These are phyloP conservation scores for Amanita phalloides DNA, from an alignment of 768 basidiomycete genomes.

Conservation along the genomic window DNA sequence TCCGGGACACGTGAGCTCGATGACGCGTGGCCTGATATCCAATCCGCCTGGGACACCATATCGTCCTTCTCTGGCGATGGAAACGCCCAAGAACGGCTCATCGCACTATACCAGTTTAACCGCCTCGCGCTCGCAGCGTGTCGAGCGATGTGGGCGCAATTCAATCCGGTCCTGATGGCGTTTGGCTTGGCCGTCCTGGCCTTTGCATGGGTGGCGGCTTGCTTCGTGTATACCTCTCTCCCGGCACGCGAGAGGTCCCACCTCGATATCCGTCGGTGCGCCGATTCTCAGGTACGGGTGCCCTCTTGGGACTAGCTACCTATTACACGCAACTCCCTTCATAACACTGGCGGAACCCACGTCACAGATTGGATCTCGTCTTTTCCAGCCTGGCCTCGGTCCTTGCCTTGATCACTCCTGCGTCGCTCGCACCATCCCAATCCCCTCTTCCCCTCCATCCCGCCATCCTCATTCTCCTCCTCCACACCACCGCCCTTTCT, in stretches of 20 bases:
- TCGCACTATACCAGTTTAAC: too few relatives aligned
- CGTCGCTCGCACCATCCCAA: slow-evolving; percentile 21
- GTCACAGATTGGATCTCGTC: slow-evolving; percentile 28
- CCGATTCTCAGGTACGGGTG: slow-evolving; percentile 26
- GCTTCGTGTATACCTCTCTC: too few relatives aligned
- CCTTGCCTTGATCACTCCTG: slow-evolving; percentile 24
- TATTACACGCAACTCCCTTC: slow-evolving; percentile 13
- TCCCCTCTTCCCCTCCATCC: slow-evolving; percentile 20
- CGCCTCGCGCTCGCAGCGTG: too few relatives aligned
- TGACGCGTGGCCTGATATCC: too few relatives aligned
- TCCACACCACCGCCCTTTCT: slow-evolving; percentile 70
- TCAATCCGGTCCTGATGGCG: too few relatives aligned
- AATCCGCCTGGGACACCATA: too few relatives aligned
- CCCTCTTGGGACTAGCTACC: slow-evolving; percentile 23
- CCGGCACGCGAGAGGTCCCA: slow-evolving; percentile 29
- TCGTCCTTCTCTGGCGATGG: too few relatives aligned
- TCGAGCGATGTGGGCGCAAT: too few relatives aligned
- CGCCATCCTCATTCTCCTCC: slow-evolving; percentile 47
- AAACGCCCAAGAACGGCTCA: too few relatives aligned
- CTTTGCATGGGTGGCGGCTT: too few relatives aligned
- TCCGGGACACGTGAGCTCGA: too few relatives aligned
- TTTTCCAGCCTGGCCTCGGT: slow-evolving; percentile 27
- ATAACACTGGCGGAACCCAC: slow-evolving; percentile 18
- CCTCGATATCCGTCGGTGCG: slow-evolving; percentile 17
- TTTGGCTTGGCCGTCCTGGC: too few relatives aligned